phyloP scores from a whole-genome alignment of 257 asterid species.

The Solanum chilense region DNA sequence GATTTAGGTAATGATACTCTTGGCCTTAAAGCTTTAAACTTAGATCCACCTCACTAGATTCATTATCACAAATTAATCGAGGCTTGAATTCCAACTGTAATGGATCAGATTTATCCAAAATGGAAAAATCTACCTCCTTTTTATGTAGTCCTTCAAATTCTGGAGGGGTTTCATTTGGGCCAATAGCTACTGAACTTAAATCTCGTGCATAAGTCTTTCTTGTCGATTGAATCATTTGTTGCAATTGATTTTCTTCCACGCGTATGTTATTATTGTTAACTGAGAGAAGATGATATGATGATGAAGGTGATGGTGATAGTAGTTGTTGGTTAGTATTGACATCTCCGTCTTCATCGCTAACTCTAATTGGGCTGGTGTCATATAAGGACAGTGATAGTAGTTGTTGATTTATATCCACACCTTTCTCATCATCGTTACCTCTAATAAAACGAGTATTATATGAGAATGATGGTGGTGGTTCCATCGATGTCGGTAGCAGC shows the following conservation, averaged over 20 bases:
- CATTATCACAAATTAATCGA: not conserved
- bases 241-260: not conserved
- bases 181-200: not conserved
- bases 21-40: not conserved
- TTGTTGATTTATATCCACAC: too few species aligned
- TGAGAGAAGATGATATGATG: not conserved
- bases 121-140: not conserved
- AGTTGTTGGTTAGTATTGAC: not conserved
- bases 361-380: not conserved
- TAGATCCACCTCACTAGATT: not conserved
- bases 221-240: not conserved
- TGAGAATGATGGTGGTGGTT: too few species aligned
- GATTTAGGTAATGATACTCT: not conserved
- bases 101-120: not conserved
- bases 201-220: not conserved
- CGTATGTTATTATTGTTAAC: too few species aligned
- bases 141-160: not conserved
- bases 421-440: too few species aligned
- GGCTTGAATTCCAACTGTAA: not conserved
- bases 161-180: not conserved
- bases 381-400: too few species aligned
- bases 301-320: not conserved
- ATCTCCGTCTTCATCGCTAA: not conserved
- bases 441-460: too few species aligned
- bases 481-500: too few species aligned